Evolutionary conservation across 257 asterid genomes (phyloP).

Genomic region (Rehmannia glutinosa): DNA sequence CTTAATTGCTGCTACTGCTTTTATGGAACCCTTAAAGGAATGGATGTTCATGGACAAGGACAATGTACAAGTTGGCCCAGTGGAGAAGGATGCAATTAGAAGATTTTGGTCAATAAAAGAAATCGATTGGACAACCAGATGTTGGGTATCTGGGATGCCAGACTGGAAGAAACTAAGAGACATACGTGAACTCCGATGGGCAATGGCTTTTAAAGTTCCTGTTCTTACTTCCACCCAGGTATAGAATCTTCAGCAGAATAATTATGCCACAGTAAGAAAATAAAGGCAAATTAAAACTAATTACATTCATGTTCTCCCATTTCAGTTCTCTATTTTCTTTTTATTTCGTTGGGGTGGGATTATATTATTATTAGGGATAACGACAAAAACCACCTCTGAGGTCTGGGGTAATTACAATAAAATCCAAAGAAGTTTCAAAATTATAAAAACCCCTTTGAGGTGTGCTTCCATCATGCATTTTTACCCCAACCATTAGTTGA

Average conservation of each 20-base stretch:
- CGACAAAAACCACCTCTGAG: no score
- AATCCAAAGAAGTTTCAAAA: no score
- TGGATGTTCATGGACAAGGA: conserved; percentile 82
- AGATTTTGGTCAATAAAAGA: conserved; percentile 93
- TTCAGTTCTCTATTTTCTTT: not conserved
- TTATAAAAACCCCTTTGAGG: no score
- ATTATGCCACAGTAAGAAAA: not conserved
- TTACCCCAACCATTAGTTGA: no score
- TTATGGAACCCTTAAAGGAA: conserved; percentile 94
- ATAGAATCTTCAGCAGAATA: conserved; percentile 13
- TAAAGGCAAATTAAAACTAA: not conserved
- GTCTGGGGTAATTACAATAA: no score
- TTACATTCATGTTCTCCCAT: not conserved
- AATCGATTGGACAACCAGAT: conserved; percentile 92
- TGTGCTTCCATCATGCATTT: no score
- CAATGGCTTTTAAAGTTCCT: conserved; percentile 86
- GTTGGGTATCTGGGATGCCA: conserved; percentile 96
- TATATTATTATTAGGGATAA: no score
- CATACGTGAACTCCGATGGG: conserved; percentile 98
- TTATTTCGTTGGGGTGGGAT: not conserved
- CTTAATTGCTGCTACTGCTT: conserved; percentile 95
- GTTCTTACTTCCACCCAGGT: conserved; percentile 94
- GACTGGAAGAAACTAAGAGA: conserved; percentile 97
- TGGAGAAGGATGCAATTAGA: conserved; percentile 95
- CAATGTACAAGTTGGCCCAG: conserved; percentile 82